Percentiles rank a stretch among this genome's conserved stretches.
These are phyloP conservation scores for Chimonanthus praecox DNA, from an alignment of 164 flowering plant genomes.

Conservation along the genomic window DNA sequence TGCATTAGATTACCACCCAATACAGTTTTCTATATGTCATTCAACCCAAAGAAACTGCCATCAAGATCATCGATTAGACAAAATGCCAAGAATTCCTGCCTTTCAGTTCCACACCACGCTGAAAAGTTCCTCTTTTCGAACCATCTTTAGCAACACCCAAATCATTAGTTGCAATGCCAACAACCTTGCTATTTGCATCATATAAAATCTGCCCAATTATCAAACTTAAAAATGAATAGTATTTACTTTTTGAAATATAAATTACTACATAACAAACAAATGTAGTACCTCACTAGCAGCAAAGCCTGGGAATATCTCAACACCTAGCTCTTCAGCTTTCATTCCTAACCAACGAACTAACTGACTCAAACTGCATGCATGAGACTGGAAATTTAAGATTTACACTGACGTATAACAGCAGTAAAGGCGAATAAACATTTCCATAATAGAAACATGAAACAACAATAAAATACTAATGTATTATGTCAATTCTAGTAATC, in stretches of 20 bases:
- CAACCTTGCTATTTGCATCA: constrained; percentile 54
- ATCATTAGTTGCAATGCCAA: constrained; percentile 86
- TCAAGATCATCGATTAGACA: constrained; percentile 4
- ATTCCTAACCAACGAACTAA: constrained; percentile 84
- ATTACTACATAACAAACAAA: neutral
- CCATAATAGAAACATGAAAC: neutral
- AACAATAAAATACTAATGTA: neutral
- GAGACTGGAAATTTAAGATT: neutral
- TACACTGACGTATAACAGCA: neutral
- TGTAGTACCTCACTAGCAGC: constrained; percentile 86
- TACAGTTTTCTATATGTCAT: neutral
- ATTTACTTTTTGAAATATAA: neutral
- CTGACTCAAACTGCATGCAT: constrained; percentile 69
- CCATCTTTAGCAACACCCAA: constrained; percentile 95
- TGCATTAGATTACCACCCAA: too few relatives aligned
- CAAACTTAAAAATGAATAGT: constrained; percentile 12
- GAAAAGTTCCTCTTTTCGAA: constrained; percentile 69
- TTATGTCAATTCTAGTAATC: neutral
- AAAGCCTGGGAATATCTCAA: constrained; percentile 96
- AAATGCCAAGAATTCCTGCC: constrained; percentile 33
- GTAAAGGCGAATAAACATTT: neutral
- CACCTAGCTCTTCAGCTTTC: constrained; percentile 94
- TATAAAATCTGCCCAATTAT: constrained; percentile 55
- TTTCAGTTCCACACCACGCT: constrained; percentile 82
- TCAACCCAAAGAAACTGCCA: neutral